A percentile compares a stretch with the other conserved stretches of the same genome.
Conservation (phyloP, 192 early-diverging fungal genomes). For the Pecoramyces ruminantium region DNA sequence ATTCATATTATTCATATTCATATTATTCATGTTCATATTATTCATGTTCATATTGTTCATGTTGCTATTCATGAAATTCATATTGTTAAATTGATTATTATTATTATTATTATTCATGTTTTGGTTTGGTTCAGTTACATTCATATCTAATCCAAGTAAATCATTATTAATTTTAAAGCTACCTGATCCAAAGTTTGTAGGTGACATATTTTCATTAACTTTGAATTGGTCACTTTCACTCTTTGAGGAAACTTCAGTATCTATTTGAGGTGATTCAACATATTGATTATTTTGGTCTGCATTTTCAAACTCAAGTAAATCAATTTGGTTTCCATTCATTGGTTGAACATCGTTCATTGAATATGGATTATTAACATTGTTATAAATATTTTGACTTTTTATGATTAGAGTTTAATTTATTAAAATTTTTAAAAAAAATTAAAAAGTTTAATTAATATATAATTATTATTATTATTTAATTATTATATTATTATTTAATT, state of each 20-base stretch:
- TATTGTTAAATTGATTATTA: neutral
- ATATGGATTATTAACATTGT: neutral
- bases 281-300: neutral
- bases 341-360: neutral
- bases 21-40: neutral
- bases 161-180: neutral
- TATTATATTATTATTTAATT: too few species aligned
- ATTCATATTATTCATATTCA: too few species aligned
- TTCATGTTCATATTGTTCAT: neutral
- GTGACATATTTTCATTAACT: neutral
- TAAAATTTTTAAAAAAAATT: neutral
- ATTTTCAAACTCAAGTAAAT: neutral
- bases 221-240: neutral
- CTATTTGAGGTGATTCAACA: neutral
- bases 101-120: neutral
- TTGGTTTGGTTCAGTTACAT: neutral
- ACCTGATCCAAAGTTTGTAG: neutral
- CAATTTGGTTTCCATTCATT: neutral
- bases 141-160: neutral
- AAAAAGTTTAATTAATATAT: too few species aligned
- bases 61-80: neutral
- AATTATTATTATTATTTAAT: too few species aligned
- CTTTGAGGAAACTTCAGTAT: neutral
- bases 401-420: neutral
- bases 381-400: neutral